phyloP scores from a whole-genome alignment of 2,329 filamentous ascomycete species.

The Cordyceps tenuipes region DNA sequence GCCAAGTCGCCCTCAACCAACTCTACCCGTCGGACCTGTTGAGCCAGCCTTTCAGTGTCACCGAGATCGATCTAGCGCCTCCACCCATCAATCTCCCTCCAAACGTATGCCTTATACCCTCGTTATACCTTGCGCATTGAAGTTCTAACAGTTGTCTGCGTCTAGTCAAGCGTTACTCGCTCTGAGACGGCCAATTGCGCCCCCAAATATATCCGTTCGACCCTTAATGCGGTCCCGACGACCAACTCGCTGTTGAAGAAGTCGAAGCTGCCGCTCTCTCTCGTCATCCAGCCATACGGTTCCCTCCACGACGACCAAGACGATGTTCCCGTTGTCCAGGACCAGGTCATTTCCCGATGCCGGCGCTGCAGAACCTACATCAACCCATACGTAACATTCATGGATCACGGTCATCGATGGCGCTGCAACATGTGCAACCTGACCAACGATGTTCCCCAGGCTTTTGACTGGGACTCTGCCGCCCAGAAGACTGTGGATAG shows the following conservation, averaged over 20 bases:
- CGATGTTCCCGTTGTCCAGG: slow-evolving; percentile 80
- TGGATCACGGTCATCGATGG: slow-evolving; percentile 96
- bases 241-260: slow-evolving; percentile 92
- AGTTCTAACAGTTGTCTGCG: slow-evolving; percentile 29
- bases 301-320: slow-evolving; percentile 91
- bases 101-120: slow-evolving; percentile 57
- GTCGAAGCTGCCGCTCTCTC: slow-evolving; percentile 87
- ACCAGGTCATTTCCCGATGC: slow-evolving; percentile 95
- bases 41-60: slow-evolving; percentile 87
- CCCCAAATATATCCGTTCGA: slow-evolving; percentile 90
- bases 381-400: slow-evolving; percentile 92
- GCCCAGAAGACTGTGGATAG: slow-evolving; percentile 85
- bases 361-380: slow-evolving; percentile 94
- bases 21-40: slow-evolving; percentile 87
- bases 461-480: slow-evolving; percentile 95
- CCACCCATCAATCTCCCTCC: slow-evolving; percentile 85
- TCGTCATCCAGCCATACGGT: slow-evolving; percentile 93
- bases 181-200: slow-evolving; percentile 88
- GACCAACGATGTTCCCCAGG: slow-evolving; percentile 97
- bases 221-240: slow-evolving; percentile 86
- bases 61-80: slow-evolving; percentile 83
- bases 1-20: slow-evolving; percentile 62
- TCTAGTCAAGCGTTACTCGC: slow-evolving; percentile 77
- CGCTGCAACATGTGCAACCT: slow-evolving; percentile 99
- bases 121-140: not conserved